phyloP scores from a whole-genome alignment of 208 protist species.

The Trypanosomatidae sp. region DNA sequence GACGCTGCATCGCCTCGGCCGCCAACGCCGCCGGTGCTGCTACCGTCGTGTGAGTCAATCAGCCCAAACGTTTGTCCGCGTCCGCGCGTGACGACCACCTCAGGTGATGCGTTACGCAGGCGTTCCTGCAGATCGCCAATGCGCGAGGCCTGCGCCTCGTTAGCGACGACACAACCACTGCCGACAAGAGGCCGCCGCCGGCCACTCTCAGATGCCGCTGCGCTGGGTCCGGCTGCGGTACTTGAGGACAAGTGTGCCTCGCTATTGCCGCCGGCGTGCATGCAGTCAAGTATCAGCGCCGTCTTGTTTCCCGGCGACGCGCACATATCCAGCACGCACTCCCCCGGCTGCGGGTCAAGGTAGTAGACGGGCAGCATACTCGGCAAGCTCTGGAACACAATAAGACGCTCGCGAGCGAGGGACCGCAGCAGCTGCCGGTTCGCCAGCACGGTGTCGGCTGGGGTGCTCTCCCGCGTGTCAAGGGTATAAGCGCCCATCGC shows the following conservation, averaged over 20 bases:
- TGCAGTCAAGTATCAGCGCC: conserved; percentile 57
- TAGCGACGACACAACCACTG: conserved; percentile 56
- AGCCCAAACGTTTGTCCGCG: conserved; percentile 30
- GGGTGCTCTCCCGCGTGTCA: conserved; percentile 31
- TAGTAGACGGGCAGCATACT: conserved; percentile 80
- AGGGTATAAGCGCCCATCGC: conserved; percentile 62
- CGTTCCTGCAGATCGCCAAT: conserved; percentile 38
- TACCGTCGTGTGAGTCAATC: conserved; percentile 5
- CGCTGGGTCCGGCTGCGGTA: neutral
- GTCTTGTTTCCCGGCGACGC: conserved; percentile 86
- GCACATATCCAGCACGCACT: conserved; percentile 83
- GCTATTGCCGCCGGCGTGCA: conserved; percentile 14
- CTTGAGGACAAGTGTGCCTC: conserved; percentile 2
- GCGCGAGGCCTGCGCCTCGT: conserved; percentile 51
- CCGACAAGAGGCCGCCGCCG: neutral
- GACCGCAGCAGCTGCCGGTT: conserved; percentile 61
- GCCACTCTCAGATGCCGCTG: conserved; percentile 1
- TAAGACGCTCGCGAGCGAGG: conserved; percentile 55
- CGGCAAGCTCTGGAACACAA: conserved; percentile 68
- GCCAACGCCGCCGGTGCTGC: neutral
- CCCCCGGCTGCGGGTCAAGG: conserved; percentile 60
- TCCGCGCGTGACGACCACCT: conserved; percentile 36
- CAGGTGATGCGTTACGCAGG: conserved; percentile 37
- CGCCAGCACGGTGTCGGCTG: conserved; percentile 36
- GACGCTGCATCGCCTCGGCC: neutral